These are phyloP conservation scores for Tanacetum coccineum DNA, from an alignment of 129 eudicot species.

Conservation along the genomic window DNA sequence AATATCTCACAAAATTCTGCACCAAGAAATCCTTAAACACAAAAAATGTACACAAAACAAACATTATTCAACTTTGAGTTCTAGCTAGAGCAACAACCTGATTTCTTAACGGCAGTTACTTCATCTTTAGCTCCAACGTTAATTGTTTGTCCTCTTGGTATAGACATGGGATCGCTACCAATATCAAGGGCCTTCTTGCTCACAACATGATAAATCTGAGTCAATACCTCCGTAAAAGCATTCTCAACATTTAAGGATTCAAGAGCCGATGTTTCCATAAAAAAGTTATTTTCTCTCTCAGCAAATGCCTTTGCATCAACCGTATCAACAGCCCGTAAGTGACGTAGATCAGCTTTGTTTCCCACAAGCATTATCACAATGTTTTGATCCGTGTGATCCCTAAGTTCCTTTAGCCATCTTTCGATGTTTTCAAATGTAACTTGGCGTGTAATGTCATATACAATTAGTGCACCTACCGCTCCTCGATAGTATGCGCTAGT, in stretches of 20 bases:
- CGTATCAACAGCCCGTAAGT: constrained; percentile 51
- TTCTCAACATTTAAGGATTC: constrained; percentile 68
- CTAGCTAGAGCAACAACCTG: constrained; percentile 61
- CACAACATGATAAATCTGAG: constrained; percentile 66
- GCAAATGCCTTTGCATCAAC: constrained; percentile 65
- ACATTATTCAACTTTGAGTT: constrained; percentile 22
- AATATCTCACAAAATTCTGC: constrained; percentile 1
- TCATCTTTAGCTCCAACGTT: constrained; percentile 68
- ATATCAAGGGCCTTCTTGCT: constrained; percentile 68
- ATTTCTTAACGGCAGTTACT: constrained; percentile 65
- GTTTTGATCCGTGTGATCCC: constrained; percentile 69
- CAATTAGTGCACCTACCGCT: constrained; percentile 76
- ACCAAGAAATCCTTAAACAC: constrained; percentile 13
- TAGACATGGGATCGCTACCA: constrained; percentile 49
- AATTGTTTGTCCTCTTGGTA: constrained; percentile 70
- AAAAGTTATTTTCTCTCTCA: constrained; percentile 48
- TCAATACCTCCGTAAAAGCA: constrained; percentile 73
- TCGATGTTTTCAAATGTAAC: constrained; percentile 64
- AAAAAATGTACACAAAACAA: background rate
- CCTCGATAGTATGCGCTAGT: constrained; percentile 83
- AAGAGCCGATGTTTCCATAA: constrained; percentile 84
- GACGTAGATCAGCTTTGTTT: constrained; percentile 80
- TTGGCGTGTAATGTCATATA: constrained; percentile 69
- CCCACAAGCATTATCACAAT: constrained; percentile 83
- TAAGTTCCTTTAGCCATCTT: constrained; percentile 78